phyloP scores from a whole-genome alignment of 2,329 filamentous ascomycete genomes.

The Neofusicoccum sp. region DNA sequence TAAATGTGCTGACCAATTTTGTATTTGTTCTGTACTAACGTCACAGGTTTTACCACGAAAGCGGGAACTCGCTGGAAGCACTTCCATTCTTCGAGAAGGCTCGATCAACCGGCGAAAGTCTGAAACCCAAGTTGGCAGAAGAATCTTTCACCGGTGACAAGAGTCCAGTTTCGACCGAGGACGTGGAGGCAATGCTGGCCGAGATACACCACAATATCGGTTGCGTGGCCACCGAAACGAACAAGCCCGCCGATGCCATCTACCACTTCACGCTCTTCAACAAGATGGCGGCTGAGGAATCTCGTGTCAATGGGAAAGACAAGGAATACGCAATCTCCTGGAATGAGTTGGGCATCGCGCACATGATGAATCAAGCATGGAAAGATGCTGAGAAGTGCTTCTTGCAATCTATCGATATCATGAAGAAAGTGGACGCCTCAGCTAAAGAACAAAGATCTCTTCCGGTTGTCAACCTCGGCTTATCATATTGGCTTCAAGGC shows the following conservation, averaged over 20 bases:
- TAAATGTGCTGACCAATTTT: not conserved
- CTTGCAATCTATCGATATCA: conserved; percentile 18
- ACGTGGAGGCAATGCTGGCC: conserved; percentile 19
- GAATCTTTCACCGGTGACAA: not conserved
- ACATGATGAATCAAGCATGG: conserved; percentile 23
- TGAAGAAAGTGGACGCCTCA: conserved; percentile 20
- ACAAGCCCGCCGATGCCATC: conserved; percentile 20
- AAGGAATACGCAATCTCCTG: conserved; percentile 23
- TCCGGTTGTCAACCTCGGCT: conserved; percentile 24
- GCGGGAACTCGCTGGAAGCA: conserved; percentile 16
- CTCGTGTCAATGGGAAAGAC: conserved; percentile 1
- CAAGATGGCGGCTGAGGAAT: conserved; percentile 20
- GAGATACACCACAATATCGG: conserved; percentile 24
- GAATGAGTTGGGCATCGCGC: conserved; percentile 22
- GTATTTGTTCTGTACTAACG: not conserved
- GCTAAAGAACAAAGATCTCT: conserved; percentile 18
- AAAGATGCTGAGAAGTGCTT: conserved; percentile 22
- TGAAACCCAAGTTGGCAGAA: not conserved
- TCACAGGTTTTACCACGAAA: conserved; percentile 22
- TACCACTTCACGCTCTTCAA: conserved; percentile 21
- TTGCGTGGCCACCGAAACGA: conserved; percentile 22
- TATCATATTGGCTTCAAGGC: conserved; percentile 24
- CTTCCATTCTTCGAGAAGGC: conserved; percentile 18
- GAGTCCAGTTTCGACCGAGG: not conserved
- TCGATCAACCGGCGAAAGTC: not conserved